Evolutionary conservation across 23 red algal genomes (phyloP).

Genomic region (Porphyridium purpureum): DNA sequence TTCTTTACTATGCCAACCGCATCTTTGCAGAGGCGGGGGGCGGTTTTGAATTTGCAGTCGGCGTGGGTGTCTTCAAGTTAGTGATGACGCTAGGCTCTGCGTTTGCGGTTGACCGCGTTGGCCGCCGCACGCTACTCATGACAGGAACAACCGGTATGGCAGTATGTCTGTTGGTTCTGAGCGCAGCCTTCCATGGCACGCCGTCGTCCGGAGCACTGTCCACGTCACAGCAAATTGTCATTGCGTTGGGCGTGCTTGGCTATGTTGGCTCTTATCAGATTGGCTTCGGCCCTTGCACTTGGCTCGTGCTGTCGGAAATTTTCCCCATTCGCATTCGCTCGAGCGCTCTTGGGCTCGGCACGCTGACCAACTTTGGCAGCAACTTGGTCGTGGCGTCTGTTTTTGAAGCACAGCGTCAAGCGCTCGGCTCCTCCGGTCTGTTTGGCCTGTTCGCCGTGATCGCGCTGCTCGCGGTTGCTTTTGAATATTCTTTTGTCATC

Average conservation of each 20-base stretch:
- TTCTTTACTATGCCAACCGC: constrained; percentile 23
- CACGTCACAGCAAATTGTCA: background rate
- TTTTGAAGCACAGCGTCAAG: constrained; percentile 7
- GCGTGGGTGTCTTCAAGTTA: constrained; percentile 15
- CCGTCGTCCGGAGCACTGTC: background rate
- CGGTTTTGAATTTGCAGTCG: constrained; percentile 19
- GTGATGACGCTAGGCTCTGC: constrained; percentile 6
- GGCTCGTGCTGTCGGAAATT: constrained; percentile 14
- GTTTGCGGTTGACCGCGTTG: constrained; percentile 4
- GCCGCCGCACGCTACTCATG: constrained; percentile 12
- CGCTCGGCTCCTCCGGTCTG: constrained; percentile 9
- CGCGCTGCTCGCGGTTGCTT: background rate
- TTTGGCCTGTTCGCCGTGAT: constrained; percentile 13
- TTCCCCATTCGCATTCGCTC: constrained; percentile 14
- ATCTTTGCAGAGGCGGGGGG: constrained; percentile 13
- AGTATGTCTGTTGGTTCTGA: constrained; percentile 1
- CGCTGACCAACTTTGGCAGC: constrained; percentile 12
- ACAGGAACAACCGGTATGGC: constrained; percentile 10
- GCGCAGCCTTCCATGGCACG: constrained; percentile 2
- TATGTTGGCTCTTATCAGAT: constrained; percentile 25
- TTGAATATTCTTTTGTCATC: constrained; percentile 1
- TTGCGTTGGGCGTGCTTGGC: constrained; percentile 1
- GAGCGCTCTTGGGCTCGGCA: constrained; percentile 4
- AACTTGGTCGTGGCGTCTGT: constrained; percentile 13
- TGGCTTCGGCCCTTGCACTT: constrained; percentile 20